These are phyloP conservation scores for Rosa lucieae DNA, from an alignment of 306 rosid species.

Conservation along the genomic window DNA sequence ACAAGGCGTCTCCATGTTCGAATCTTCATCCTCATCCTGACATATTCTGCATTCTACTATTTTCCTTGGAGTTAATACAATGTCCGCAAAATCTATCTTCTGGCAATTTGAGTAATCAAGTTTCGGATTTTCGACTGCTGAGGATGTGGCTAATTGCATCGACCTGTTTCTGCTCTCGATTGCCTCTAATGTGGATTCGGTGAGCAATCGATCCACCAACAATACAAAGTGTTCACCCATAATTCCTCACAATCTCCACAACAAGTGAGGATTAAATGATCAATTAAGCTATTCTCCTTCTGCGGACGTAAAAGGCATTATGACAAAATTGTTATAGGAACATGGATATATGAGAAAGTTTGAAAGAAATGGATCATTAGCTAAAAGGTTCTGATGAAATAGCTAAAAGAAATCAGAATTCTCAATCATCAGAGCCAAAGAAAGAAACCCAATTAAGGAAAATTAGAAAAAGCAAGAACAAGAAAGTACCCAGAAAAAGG, in stretches of 20 bases:
- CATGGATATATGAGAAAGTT: not conserved
- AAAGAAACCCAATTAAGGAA: slow-evolving; percentile 23
- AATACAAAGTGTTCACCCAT: slow-evolving; percentile 97
- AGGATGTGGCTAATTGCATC: slow-evolving; percentile 55
- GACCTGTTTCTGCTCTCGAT: slow-evolving; percentile 67
- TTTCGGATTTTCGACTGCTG: slow-evolving; percentile 36
- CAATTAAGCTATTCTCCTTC: slow-evolving; percentile 24
- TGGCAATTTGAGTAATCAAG: slow-evolving; percentile 32
- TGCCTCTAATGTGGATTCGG: slow-evolving; percentile 92
- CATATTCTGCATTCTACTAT: slow-evolving; percentile 89
- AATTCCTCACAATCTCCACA: slow-evolving; percentile 24
- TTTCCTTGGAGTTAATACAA: slow-evolving; percentile 40
- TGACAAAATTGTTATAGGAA: not conserved
- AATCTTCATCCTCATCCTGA: slow-evolving; percentile 90
- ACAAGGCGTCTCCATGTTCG: slow-evolving; percentile 95
- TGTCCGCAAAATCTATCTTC: slow-evolving; percentile 39
- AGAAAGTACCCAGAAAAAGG: slow-evolving; percentile 34
- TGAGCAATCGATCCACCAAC: slow-evolving; percentile 86
- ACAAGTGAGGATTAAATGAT: slow-evolving; percentile 21
- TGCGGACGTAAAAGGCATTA: slow-evolving; percentile 20
- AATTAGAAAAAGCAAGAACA: slow-evolving; percentile 29
- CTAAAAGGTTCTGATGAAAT: slow-evolving; percentile 8
- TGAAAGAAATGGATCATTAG: slow-evolving; percentile 1
- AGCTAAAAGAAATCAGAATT: slow-evolving; percentile 14
- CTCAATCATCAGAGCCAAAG: slow-evolving; percentile 23